A percentile compares a stretch with the other conserved stretches of the same genome.
These are phyloP conservation scores for Drechslera avenae DNA, from an alignment of 2,329 filamentous ascomycete genomes.

Conservation along the genomic window DNA sequence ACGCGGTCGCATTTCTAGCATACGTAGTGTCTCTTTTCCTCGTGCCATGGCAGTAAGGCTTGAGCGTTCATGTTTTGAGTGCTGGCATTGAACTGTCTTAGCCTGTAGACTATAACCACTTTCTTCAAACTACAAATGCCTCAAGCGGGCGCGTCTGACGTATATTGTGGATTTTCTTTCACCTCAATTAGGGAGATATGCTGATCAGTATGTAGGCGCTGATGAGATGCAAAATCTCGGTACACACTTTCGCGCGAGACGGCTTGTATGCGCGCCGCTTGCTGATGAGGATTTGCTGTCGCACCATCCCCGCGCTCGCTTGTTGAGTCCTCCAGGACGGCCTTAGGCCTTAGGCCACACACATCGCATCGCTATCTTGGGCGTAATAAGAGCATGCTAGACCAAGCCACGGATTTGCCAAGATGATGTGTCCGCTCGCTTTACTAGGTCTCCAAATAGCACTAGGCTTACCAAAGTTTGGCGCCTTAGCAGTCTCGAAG, in stretches of 20 bases:
- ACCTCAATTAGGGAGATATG: neutral
- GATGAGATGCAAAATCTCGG: slow-evolving; percentile 2
- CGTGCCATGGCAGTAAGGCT: neutral
- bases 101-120: neutral
- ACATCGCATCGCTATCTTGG: slow-evolving; percentile 2
- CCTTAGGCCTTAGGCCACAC: neutral
- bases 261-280: neutral
- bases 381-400: slow-evolving; percentile 1
- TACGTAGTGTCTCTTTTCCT: neutral
- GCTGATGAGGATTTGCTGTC: neutral
- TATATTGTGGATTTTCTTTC: too few species aligned
- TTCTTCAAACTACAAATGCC: neutral
- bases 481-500: slow-evolving; percentile 3
- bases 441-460: neutral
- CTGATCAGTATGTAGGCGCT: neutral
- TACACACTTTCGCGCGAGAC: slow-evolving; percentile 6
- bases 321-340: neutral
- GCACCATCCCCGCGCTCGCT: slow-evolving; percentile 5
- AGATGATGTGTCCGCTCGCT: slow-evolving; percentile 1
- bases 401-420: slow-evolving; percentile 7
- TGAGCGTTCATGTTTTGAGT: slow-evolving; percentile 1
- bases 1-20: neutral
- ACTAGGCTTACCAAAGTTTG: slow-evolving; percentile 6
- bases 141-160: neutral
- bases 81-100: neutral